A percentile compares a stretch with the other conserved stretches of the same genome.
Conservation (phyloP, 2,329 filamentous ascomycete species). For the Epichloe hybrida region DNA sequence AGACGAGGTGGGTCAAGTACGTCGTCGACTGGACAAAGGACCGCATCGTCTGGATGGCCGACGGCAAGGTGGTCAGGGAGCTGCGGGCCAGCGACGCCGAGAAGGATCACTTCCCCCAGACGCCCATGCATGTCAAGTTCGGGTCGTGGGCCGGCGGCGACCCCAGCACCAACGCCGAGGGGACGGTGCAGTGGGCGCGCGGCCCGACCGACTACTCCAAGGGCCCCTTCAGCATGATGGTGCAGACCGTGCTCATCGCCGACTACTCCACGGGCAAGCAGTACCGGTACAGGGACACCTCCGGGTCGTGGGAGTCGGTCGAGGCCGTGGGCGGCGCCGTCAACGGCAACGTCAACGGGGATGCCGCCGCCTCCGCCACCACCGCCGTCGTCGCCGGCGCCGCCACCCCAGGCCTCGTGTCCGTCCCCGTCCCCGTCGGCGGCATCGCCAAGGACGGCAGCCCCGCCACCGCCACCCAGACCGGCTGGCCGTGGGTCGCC, state of each 20-base stretch:
- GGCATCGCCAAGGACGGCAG: constrained; percentile 47
- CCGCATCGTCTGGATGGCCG: constrained; percentile 78
- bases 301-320: constrained; percentile 73
- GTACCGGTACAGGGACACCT: constrained; percentile 70
- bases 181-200: constrained; percentile 82
- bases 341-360: constrained; percentile 41
- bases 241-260: constrained; percentile 61
- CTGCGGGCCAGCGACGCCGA: constrained; percentile 57
- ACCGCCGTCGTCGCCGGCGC: constrained; percentile 46
- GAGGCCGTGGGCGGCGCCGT: constrained; percentile 63
- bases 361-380: constrained; percentile 23
- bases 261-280: constrained; percentile 88
- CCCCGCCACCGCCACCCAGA: constrained; percentile 33
- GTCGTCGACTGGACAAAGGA: constrained; percentile 80
- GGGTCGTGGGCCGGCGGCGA: constrained; percentile 91
- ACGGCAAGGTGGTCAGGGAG: constrained; percentile 62
- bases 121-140: constrained; percentile 88
- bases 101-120: constrained; percentile 68
- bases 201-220: constrained; percentile 72
- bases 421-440: constrained; percentile 56
- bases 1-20: constrained; percentile 71
- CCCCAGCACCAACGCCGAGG: constrained; percentile 52
- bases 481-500: constrained; percentile 56
- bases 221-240: constrained; percentile 77
- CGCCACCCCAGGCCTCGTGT: constrained; percentile 48